A percentile compares a stretch with the other conserved stretches of the same genome.
Conservation (phyloP, 768 basidiomycete genomes). For the Psilocybe tampanensis region DNA sequence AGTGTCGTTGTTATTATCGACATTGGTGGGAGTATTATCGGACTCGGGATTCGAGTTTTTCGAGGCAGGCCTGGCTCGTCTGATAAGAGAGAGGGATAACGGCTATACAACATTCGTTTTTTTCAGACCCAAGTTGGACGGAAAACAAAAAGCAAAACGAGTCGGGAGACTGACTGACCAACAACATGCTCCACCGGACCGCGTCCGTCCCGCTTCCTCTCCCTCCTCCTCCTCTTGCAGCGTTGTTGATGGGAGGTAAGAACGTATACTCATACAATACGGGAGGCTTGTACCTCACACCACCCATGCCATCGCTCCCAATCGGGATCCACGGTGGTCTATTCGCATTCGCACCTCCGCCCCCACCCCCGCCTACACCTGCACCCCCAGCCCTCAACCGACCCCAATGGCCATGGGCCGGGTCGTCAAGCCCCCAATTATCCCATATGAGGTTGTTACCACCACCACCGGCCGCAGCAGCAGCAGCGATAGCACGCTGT, state of each 20-base stretch:
- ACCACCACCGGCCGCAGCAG: slow-evolving; percentile 16
- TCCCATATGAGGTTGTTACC: not conserved
- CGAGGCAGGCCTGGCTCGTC: no score
- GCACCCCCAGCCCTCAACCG: not conserved
- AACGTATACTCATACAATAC: not conserved
- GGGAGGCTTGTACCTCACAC: not conserved
- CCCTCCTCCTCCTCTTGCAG: not conserved
- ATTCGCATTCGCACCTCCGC: not conserved
- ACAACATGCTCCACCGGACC: no score
- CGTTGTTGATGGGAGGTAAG: not conserved
- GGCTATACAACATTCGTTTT: no score
- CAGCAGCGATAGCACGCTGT: slow-evolving; percentile 6
- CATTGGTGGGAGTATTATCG: no score
- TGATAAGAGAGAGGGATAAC: no score
- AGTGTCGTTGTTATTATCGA: no score
- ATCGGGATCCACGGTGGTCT: not conserved
- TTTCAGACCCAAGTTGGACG: no score
- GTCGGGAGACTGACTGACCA: no score
- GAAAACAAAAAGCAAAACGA: no score
- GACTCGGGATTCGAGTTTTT: no score
- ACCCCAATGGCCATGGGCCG: not conserved
- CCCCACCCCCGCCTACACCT: not conserved
- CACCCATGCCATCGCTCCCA: not conserved
- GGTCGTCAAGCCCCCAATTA: not conserved
- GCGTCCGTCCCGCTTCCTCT: not conserved